Base-by-base conservation (phyloP, 805 yeast genomes). In the Ascoidea asiatica region DNA sequence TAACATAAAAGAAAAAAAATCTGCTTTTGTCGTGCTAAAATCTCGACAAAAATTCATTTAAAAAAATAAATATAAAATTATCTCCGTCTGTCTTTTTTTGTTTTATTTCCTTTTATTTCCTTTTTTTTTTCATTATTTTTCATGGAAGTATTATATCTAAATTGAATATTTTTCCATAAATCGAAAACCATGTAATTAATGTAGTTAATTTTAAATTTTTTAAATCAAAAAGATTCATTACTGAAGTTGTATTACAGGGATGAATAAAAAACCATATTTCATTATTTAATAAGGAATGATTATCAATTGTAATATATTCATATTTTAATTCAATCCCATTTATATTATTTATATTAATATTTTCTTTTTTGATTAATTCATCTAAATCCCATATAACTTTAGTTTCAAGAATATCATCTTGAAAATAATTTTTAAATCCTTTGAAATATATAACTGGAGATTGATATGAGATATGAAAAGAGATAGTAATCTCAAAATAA, bases 151-250 rank as follows among this genome's bases (percentile, higher is more conserved):
- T n/a, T n/a, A n/a, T 35, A 33, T 20, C 43, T 6, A 19, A 42
- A 21, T 19, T 8, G 13, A 21, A 21, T 36, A 22, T 38, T 21
- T 37, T 37, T 41, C 44, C 44, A 39, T 36, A 39, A 44, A 41
- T 44, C 38, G 20, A 5, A 19, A 19, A 21, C 38, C 33, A 23
- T 23, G 11, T 38, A 11, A 19, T 23, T 43, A n/a, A 20, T 20
- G 8, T 11, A n/a, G n/a, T n/a, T n/a, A n/a, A n/a, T n/a, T n/a
- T n/a, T n/a, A n/a, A n/a, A n/a, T n/a, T n/a, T 29, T 36, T 23
- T 39, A 7, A 20, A 15, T 18, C 20, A 36, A 22, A 40, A 36
- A 2, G 8, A 29, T 29, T 29, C 2, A 40, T 40, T 15, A 21
- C 6, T 15, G 19, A n/a, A 15, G 19, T 21, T 19, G 42, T 40